phyloP scores from a whole-genome alignment of 2,329 filamentous ascomycete genomes.

The Alternaria consortialis region DNA sequence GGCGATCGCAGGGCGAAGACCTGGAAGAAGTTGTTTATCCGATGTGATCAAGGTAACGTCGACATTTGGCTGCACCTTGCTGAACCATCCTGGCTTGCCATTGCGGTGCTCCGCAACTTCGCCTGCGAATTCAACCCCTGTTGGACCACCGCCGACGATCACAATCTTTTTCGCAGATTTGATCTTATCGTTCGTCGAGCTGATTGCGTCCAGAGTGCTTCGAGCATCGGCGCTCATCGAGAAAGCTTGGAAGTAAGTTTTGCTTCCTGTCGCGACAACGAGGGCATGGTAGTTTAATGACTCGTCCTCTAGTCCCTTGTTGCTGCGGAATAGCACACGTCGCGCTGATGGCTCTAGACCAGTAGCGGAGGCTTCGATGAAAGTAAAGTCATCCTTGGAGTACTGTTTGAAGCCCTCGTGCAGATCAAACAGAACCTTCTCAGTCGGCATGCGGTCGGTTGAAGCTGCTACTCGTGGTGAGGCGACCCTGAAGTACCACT shows the following conservation, averaged over 20 bases:
- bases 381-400: conserved; percentile 56
- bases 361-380: conserved; percentile 61
- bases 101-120: conserved; percentile 57
- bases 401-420: conserved; percentile 62
- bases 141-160: conserved; percentile 60
- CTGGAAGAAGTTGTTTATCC: conserved; percentile 52
- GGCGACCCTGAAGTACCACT: conserved; percentile 64
- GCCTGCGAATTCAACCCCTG: conserved; percentile 60
- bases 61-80: conserved; percentile 36
- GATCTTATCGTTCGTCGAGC: conserved; percentile 48
- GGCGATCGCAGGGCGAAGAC: conserved; percentile 52
- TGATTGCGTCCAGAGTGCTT: conserved; percentile 41
- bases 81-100: conserved; percentile 53
- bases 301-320: conserved; percentile 31
- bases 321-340: conserved; percentile 55
- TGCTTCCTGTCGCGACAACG: conserved; percentile 64
- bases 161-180: conserved; percentile 55
- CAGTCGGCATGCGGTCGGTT: conserved; percentile 56
- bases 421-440: conserved; percentile 62
- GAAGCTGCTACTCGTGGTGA: conserved; percentile 64
- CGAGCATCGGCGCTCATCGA: conserved; percentile 51
- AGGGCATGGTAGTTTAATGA: conserved; percentile 62
- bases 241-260: conserved; percentile 56
- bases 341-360: conserved; percentile 56
- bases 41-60: conserved; percentile 58